These are phyloP conservation scores for Fraxinus americana DNA, from an alignment of 257 asterid genomes.

Conservation along the genomic window DNA sequence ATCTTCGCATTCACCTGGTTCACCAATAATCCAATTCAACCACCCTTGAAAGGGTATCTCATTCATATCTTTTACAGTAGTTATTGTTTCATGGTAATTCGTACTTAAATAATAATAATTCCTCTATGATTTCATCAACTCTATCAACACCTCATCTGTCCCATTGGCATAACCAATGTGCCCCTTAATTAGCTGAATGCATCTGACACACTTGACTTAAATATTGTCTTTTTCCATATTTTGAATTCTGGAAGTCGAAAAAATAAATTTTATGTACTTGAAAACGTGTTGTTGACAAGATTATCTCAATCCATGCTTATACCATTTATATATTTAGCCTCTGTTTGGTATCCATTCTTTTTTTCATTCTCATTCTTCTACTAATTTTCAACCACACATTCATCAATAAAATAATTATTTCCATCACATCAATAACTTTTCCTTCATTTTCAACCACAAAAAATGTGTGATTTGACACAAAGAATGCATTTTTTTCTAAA, in stretches of 20 bases:
- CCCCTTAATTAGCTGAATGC: background rate
- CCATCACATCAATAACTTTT: no score
- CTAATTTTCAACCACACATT: no score
- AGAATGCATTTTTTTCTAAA: no score
- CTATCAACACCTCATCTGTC: background rate
- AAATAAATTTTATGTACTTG: constrained; percentile 14
- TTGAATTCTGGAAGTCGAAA: constrained; percentile 14
- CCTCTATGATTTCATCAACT: background rate
- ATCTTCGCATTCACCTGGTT: no score
- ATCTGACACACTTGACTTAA: constrained; percentile 11
- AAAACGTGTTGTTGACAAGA: constrained; percentile 24
- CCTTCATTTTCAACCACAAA: no score
- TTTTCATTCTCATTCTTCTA: no score
- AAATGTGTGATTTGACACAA: no score
- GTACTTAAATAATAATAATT: background rate
- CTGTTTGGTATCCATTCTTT: no score
- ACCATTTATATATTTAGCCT: background rate
- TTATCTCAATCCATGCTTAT: constrained; percentile 3
- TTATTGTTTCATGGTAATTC: background rate
- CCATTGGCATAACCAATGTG: background rate
- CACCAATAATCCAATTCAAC: no score
- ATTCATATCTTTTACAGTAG: no score
- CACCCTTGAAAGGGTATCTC: no score
- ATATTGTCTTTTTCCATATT: constrained; percentile 3
- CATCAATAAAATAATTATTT: no score